Evolutionary conservation across 257 asterid species (phyloP), one percentile per base, ranked within the genome.

Genomic region (Verbena officinalis): DNA sequence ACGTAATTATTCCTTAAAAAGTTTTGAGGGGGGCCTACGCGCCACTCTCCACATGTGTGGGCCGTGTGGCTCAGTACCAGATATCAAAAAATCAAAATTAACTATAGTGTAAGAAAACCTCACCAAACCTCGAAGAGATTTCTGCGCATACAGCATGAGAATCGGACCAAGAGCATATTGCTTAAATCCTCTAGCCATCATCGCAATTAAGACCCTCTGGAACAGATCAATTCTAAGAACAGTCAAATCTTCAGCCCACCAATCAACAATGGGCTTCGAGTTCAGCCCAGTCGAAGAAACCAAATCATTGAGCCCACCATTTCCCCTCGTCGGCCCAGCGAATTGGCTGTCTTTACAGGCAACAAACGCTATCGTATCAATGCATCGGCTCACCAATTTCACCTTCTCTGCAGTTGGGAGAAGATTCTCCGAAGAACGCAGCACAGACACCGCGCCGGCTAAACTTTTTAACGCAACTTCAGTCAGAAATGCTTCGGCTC

Each of bases 101-200:
- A 55, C 50, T 15, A 9, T n/a, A 21, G 77, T 55, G 22, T 39
- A 77, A 78, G 82, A 77, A 78, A 81, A 67, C 73, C 95, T 86
- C 86, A 91, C 98, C 98, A 91, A 78, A 75, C 98, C 98, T 70
- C 94, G 93, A 65, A 91, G 94, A 42, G 95, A 81, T 64, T 86
- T 91, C 82, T 88, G 95, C 0, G 86, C 95, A 33, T 91, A 91
- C 42, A 91, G 72, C 98, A 86, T 88, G 16, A 91, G 80, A 20
- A 91, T 83, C 9, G 95, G 96, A 55, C 90, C 96, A 8, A 91
- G 86, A 10, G 88, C 86, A 31, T 81, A 74, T 15, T 83, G 96
- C 75, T 88, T 80, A 69, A 86, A 88, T 16, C 98, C 98, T 63
- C 91, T 78, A 6, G 77, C 82, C 75, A 86, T 70, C 96, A 91